Percentiles rank a stretch among this genome's conserved stretches.
phyloP scores from a whole-genome alignment of 306 rosid genomes.

The Cicer yamashitae region DNA sequence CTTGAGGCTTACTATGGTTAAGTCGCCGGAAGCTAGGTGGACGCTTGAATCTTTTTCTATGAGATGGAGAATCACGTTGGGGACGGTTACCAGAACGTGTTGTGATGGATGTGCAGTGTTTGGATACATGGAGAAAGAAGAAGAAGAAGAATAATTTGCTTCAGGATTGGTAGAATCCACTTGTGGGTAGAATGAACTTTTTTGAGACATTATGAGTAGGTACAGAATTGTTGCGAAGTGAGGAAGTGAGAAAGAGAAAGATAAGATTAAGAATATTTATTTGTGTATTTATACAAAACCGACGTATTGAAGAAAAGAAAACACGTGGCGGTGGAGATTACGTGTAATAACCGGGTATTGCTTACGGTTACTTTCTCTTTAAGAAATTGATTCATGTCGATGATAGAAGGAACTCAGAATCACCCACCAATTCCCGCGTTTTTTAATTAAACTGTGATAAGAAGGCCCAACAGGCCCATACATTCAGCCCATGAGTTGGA shows the following conservation, averaged over 20 bases:
- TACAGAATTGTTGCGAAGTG: neutral
- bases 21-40: constrained; percentile 78
- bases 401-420: too few species aligned
- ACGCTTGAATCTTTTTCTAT: constrained; percentile 74
- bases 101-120: constrained; percentile 48
- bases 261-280: neutral
- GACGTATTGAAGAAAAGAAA: neutral
- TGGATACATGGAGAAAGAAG: constrained; percentile 56
- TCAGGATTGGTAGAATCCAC: constrained; percentile 57
- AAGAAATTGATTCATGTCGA: neutral
- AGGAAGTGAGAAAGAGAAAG: neutral
- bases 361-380: constrained; percentile 21
- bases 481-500: too few species aligned
- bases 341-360: constrained; percentile 36
- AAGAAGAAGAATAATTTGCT: constrained; percentile 44
- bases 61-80: constrained; percentile 72
- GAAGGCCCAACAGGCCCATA: too few species aligned
- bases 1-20: constrained; percentile 54
- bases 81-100: constrained; percentile 59
- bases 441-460: too few species aligned
- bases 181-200: constrained; percentile 56
- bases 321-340: constrained; percentile 39
- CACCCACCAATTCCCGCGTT: too few species aligned
- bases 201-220: constrained; percentile 1
- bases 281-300: constrained; percentile 15